These are phyloP conservation scores for Pyrenophora graminea DNA, from an alignment of 2,329 filamentous ascomycete species.

Conservation along the genomic window DNA sequence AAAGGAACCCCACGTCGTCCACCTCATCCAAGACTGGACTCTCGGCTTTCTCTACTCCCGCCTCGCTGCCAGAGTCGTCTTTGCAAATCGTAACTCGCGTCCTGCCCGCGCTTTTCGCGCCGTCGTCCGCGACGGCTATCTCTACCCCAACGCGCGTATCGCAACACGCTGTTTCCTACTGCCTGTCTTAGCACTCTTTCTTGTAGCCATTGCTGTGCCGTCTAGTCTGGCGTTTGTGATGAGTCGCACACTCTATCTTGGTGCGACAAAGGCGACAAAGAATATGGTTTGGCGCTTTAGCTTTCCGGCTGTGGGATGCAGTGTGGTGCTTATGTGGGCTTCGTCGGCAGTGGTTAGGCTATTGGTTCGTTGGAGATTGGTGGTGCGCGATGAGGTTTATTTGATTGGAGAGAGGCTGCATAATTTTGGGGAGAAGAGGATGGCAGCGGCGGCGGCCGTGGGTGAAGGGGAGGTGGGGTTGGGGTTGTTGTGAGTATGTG, in stretches of 20 bases:
- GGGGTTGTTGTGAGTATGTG: too few species aligned
- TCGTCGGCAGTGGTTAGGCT: slow-evolving; percentile 58
- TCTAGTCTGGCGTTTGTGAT: slow-evolving; percentile 60
- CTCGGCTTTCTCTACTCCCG: slow-evolving; percentile 89
- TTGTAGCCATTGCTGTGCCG: slow-evolving; percentile 67
- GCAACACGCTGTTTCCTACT: slow-evolving; percentile 87
- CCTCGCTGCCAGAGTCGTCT: slow-evolving; percentile 70
- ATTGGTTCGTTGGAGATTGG: slow-evolving; percentile 74
- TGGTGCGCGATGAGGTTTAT: slow-evolving; percentile 93
- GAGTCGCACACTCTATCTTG: slow-evolving; percentile 49
- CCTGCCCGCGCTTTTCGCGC: slow-evolving; percentile 74
- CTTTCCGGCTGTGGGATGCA: slow-evolving; percentile 68
- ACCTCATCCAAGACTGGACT: slow-evolving; percentile 92
- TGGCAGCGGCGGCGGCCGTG: not conserved
- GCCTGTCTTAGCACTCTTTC: slow-evolving; percentile 68
- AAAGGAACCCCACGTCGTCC: slow-evolving; percentile 69
- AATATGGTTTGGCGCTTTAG: slow-evolving; percentile 65
- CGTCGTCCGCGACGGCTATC: slow-evolving; percentile 70
- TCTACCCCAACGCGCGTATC: slow-evolving; percentile 76
- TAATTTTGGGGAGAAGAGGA: slow-evolving; percentile 75
- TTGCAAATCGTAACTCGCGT: slow-evolving; percentile 70
- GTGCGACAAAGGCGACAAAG: slow-evolving; percentile 55
- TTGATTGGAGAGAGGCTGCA: slow-evolving; percentile 92
- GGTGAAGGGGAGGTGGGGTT: too few species aligned
- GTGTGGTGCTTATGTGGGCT: slow-evolving; percentile 54